These are phyloP conservation scores for Acephala macrosclerotiorum DNA, from an alignment of 2,329 filamentous ascomycete species.

Conservation along the genomic window DNA sequence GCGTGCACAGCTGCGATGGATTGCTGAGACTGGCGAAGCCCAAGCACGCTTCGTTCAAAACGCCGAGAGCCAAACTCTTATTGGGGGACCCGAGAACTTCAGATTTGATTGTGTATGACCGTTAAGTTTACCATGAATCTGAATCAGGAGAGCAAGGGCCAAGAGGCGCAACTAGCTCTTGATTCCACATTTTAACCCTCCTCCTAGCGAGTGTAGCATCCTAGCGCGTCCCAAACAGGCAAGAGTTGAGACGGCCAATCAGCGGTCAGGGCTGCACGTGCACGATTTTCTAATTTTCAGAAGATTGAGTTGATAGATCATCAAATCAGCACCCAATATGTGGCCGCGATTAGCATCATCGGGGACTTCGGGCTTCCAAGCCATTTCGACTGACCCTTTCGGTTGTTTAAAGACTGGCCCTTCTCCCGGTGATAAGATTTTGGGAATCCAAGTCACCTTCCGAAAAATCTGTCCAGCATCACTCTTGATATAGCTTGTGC, in stretches of 20 bases:
- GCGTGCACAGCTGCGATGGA: slow-evolving; percentile 24
- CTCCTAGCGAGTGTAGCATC: not conserved
- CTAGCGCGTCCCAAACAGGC: slow-evolving; percentile 18
- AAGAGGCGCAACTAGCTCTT: not conserved
- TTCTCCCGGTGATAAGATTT: not conserved
- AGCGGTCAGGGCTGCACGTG: slow-evolving; percentile 10
- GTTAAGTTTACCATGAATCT: no score
- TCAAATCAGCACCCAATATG: not conserved
- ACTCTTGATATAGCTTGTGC: not conserved
- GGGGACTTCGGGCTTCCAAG: not conserved
- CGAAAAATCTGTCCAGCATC: not conserved
- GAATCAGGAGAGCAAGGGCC: no score
- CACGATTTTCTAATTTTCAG: not conserved
- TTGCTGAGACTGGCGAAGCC: slow-evolving; percentile 23
- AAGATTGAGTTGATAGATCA: not conserved
- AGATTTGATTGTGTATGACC: slow-evolving; percentile 32
- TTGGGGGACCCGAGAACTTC: slow-evolving; percentile 22
- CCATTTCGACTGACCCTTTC: not conserved
- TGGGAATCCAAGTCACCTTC: not conserved
- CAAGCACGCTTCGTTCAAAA: slow-evolving; percentile 19
- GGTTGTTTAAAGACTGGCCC: not conserved
- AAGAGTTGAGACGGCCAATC: slow-evolving; percentile 30
- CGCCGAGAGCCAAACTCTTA: slow-evolving; percentile 24
- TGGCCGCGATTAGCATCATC: not conserved
- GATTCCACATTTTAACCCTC: not conserved